phyloP scores from a whole-genome alignment of 2,329 filamentous ascomycete species.

The Alternaria consortialis region DNA sequence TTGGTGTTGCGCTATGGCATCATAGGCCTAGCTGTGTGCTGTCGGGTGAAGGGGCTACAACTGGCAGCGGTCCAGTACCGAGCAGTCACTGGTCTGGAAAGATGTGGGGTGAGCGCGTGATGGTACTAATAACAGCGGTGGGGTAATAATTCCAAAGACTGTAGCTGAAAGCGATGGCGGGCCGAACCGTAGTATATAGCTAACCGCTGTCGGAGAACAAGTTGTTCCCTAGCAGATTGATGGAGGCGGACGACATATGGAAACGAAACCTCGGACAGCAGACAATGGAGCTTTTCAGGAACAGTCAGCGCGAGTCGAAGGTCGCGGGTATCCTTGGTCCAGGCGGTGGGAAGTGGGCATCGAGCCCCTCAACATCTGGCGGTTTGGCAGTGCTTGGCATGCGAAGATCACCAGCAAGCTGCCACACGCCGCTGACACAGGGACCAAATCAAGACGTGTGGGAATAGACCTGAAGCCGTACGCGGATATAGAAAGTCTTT shows the following conservation, averaged over 20 bases:
- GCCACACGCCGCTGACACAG: slow-evolving; percentile 11
- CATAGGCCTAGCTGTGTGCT: slow-evolving; percentile 21
- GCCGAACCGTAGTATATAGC: slow-evolving; percentile 33
- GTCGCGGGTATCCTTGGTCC: slow-evolving; percentile 37
- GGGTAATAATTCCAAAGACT: slow-evolving; percentile 34
- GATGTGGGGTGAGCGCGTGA: slow-evolving; percentile 32
- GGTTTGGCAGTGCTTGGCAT: slow-evolving; percentile 29
- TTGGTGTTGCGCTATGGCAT: slow-evolving; percentile 32
- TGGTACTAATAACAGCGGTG: slow-evolving; percentile 33
- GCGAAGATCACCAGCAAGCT: slow-evolving; percentile 7
- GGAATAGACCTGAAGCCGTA: background rate
- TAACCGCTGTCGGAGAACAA: slow-evolving; percentile 52
- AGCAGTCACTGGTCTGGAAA: slow-evolving; percentile 17
- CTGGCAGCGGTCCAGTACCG: slow-evolving; percentile 16
- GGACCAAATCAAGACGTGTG: background rate
- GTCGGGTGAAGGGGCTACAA: slow-evolving; percentile 18
- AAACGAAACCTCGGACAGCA: slow-evolving; percentile 30
- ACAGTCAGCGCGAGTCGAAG: slow-evolving; percentile 47
- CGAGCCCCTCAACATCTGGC: slow-evolving; percentile 27
- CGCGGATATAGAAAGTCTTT: background rate
- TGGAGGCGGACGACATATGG: slow-evolving; percentile 49
- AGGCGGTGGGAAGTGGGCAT: slow-evolving; percentile 26
- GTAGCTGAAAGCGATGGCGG: slow-evolving; percentile 36
- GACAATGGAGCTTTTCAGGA: slow-evolving; percentile 28
- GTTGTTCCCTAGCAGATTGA: slow-evolving; percentile 45